Percentiles rank a stretch among this genome's conserved stretches.
phyloP scores from a whole-genome alignment of 208 protist genomes.

The Tetramitus jugosus region DNA sequence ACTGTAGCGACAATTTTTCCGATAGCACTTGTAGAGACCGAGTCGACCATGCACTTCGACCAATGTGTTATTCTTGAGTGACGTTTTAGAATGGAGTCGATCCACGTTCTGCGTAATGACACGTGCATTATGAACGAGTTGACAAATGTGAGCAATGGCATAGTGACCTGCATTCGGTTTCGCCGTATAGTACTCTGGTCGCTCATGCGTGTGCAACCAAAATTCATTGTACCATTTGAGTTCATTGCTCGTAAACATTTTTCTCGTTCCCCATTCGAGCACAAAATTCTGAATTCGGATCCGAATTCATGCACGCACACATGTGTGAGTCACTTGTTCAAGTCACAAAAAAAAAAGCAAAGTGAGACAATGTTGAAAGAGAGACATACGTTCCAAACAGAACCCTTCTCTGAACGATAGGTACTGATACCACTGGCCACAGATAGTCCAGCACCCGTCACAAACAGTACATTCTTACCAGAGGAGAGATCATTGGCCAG shows the following conservation, averaged over 20 bases:
- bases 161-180: constrained; percentile 19
- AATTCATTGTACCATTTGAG: constrained; percentile 13
- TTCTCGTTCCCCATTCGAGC: not conserved
- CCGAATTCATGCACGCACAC: not conserved
- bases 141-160: not conserved
- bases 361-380: not conserved
- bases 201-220: constrained; percentile 3
- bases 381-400: not conserved
- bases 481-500: not conserved
- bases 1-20: not conserved
- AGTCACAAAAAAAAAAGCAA: no score
- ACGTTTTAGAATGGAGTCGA: constrained; percentile 1
- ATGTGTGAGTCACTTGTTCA: no score
- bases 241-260: not conserved
- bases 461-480: not conserved
- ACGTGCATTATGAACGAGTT: no score
- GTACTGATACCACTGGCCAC: not conserved
- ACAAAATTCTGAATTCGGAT: no score
- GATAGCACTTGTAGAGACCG: not conserved
- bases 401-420: not conserved
- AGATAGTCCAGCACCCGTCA: constrained; percentile 3
- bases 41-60: constrained; percentile 9
- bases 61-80: not conserved
- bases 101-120: constrained; percentile 13
- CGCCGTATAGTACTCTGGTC: not conserved